Evolutionary conservation across 2,329 filamentous ascomycete species (phyloP).

Genomic region (Epichloe typhina): DNA sequence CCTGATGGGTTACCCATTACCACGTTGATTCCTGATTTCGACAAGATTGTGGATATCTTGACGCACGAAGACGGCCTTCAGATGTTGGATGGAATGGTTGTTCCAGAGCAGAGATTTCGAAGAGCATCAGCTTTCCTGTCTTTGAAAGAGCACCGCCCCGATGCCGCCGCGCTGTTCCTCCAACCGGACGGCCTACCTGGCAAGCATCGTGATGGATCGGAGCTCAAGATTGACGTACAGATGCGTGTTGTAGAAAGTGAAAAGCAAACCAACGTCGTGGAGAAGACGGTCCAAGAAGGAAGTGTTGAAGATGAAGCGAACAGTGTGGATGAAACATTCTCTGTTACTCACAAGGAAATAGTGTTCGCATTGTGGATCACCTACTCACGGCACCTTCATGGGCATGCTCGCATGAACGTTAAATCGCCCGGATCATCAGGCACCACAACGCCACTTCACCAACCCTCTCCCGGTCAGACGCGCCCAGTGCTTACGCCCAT

Average conservation of each 20-base stretch:
- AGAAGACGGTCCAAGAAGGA: conserved; percentile 51
- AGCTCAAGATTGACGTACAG: conserved; percentile 89
- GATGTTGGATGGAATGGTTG: conserved; percentile 84
- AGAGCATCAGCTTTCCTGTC: conserved; percentile 75
- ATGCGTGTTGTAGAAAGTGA: conserved; percentile 93
- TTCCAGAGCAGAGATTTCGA: conserved; percentile 91
- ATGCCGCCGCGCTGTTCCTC: conserved; percentile 67
- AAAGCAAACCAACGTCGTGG: conserved; percentile 45
- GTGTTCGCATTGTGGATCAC: conserved; percentile 96
- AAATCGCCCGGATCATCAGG: conserved; percentile 51
- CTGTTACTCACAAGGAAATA: conserved; percentile 51
- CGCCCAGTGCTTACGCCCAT: conserved; percentile 42
- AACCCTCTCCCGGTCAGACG: conserved; percentile 64
- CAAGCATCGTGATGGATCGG: conserved; percentile 77
- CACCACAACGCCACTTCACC: conserved; percentile 57
- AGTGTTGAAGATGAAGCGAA: conserved; percentile 39
- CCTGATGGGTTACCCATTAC: conserved; percentile 71
- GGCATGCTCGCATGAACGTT: conserved; percentile 44
- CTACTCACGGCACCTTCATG: conserved; percentile 83
- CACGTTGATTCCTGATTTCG: conserved; percentile 75
- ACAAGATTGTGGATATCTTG: conserved; percentile 67
- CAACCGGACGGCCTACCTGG: conserved; percentile 75
- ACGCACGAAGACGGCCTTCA: conserved; percentile 76
- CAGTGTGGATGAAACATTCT: conserved; percentile 27
- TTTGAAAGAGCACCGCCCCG: conserved; percentile 67